Evolutionary conservation across 352 stramenopile genomes (phyloP).

Genomic region (Thalassiosira pacifica): DNA sequence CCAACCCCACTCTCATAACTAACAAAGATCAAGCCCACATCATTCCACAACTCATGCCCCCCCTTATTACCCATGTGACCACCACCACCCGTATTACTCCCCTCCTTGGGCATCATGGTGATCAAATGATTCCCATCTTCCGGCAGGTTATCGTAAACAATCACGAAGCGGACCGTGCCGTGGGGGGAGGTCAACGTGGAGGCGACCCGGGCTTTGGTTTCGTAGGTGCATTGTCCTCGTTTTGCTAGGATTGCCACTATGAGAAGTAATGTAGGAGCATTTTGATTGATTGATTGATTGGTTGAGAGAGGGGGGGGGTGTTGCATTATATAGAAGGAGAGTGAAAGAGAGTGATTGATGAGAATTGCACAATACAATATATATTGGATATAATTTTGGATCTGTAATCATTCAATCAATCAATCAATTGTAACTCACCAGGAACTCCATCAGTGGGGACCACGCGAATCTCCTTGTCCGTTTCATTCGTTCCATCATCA

Average conservation of each 20-base stretch:
- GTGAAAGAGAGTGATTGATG: not conserved
- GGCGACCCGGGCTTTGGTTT: constrained; percentile 76
- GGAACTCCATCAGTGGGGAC: constrained; percentile 50
- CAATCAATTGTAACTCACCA: constrained; percentile 10
- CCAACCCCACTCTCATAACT: constrained; percentile 55
- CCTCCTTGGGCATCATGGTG: constrained; percentile 57
- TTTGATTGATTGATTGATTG: constrained; percentile 1
- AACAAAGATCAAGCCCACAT: constrained; percentile 63
- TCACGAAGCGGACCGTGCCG: constrained; percentile 69
- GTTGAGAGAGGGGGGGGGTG: not conserved
- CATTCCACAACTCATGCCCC: constrained; percentile 35
- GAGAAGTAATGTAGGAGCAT: too few relatives aligned
- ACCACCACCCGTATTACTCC: not conserved
- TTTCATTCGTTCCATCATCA: too few relatives aligned
- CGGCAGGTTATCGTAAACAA: constrained; percentile 74
- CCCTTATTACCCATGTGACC: not conserved
- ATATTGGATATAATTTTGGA: not conserved
- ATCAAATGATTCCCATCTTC: constrained; percentile 47
- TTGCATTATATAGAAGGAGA: not conserved
- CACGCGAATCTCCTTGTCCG: constrained; percentile 29
- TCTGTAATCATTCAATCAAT: not conserved
- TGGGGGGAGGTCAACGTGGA: constrained; percentile 60
- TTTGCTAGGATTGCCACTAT: constrained; percentile 75
- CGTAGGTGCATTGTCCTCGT: constrained; percentile 72
- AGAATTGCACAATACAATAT: not conserved